Base-by-base conservation (phyloP, 345 rosid species). In the Viola odorata region DNA sequence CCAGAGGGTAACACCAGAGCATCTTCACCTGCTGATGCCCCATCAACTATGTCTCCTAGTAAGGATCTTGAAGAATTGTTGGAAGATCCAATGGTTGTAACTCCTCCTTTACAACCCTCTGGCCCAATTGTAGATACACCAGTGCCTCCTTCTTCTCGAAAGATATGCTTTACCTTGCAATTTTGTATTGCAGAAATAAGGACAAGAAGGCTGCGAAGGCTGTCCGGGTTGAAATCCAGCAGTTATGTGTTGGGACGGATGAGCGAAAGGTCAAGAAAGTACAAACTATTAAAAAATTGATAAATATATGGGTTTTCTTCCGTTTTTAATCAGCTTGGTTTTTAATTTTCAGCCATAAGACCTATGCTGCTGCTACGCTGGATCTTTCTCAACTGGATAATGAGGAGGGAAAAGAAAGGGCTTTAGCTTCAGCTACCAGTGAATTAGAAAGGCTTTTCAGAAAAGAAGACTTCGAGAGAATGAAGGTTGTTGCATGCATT, bases 361-460 rank as follows among this genome's bases (percentile, higher is more conserved):
- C 74, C 64, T 94, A 82, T 76, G 75, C 87, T 13, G 97, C 91
- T 73, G 99, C 99, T 41, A 84, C 97, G 8, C 74, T 94, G 63
- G 96, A 88, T 70, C 78, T 86, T 56, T 81, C 96, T 70, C 96
- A 85, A 65, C 87, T 80, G 12, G 91, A 83, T 61, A 81, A 86
- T 66, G 97, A 84, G 72, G 99, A 87, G 76, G 77, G 80, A 55
- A 94, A 85, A 78, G 82, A 82, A 68, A 71, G 80, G 58, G 89
- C 87, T 72, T 78, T 88, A 63, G 91, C 87, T 73, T 96, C 97
- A 59, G 99, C 99, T 55, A 82, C 86, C 45, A 78, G 81, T 39
- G 99, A 94, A 75, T 70, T 90, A 68, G 99, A 94, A 73, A 84
- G 88, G 67, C 84, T 88, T 68, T 94, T 94, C 81, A 78, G 73